A percentile compares a stretch with the other conserved stretches of the same genome.
phyloP scores from a whole-genome alignment of 2,329 filamentous ascomycete species.

The Trematosphaeria pertusa region DNA sequence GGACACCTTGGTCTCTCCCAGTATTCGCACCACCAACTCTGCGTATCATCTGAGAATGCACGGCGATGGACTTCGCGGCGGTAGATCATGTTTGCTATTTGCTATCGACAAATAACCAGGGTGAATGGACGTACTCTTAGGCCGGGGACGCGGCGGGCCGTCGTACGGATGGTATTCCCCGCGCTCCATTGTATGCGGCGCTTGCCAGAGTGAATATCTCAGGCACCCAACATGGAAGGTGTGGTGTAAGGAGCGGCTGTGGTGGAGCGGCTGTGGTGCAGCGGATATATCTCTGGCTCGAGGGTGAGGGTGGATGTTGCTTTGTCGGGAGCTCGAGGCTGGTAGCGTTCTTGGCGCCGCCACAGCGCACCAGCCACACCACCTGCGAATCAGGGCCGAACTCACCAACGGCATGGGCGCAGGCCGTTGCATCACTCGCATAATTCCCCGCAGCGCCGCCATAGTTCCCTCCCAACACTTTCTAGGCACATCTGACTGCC shows the following conservation, averaged over 20 bases:
- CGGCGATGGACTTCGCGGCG: too few species aligned
- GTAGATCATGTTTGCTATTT: too few species aligned
- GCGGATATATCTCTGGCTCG: too few species aligned
- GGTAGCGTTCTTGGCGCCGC: constrained; percentile 8
- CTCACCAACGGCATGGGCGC: constrained; percentile 9
- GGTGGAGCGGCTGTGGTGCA: background rate
- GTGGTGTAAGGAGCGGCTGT: background rate
- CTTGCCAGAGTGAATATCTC: background rate
- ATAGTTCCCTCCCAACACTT: constrained; percentile 15
- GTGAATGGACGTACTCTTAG: constrained; percentile 41
- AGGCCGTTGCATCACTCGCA: constrained; percentile 20
- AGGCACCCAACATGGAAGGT: constrained; percentile 1
- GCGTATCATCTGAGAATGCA: too few species aligned
- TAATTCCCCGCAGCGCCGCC: constrained; percentile 18
- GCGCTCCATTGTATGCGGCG: constrained; percentile 39
- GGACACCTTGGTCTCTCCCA: too few species aligned
- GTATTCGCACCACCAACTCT: too few species aligned
- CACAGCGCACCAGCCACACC: constrained; percentile 15
- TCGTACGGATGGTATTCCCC: constrained; percentile 47
- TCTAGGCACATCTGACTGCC: constrained; percentile 18
- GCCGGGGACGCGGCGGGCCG: constrained; percentile 40
- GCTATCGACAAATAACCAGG: too few species aligned
- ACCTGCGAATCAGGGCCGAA: constrained; percentile 7
- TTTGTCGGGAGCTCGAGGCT: constrained; percentile 2
- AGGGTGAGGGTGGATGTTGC: background rate